Evolutionary conservation across 1,284 basidiomycete species (phyloP).

Genomic region (Sporisorium scitamineum): DNA sequence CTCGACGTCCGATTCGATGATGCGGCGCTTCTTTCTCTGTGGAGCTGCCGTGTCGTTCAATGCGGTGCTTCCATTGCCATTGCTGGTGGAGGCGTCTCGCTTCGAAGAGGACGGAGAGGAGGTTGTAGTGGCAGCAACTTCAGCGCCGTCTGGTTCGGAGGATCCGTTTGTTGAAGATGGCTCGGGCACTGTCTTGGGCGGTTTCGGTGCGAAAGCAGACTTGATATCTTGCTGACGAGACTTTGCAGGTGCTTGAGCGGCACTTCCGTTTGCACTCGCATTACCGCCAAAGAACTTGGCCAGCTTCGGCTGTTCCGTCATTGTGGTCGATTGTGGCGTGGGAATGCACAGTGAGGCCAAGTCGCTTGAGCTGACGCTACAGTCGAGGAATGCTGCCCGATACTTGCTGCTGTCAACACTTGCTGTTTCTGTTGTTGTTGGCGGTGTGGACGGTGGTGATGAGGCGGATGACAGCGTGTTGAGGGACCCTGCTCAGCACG

Average conservation of each 20-base stretch:
- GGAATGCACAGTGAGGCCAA: neutral
- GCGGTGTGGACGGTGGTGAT: neutral
- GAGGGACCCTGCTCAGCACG: neutral
- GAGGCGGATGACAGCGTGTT: neutral
- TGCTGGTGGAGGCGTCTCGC: slow-evolving; percentile 11
- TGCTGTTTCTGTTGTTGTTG: neutral
- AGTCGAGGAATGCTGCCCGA: no score
- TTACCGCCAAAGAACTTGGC: slow-evolving; percentile 46
- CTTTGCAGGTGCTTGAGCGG: slow-evolving; percentile 3
- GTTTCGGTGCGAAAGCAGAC: slow-evolving; percentile 58
- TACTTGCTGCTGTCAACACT: no score
- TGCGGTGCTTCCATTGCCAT: neutral
- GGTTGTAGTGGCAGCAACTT: neutral
- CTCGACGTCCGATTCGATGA: slow-evolving; percentile 69
- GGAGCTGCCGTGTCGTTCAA: slow-evolving; percentile 2
- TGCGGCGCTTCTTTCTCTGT: slow-evolving; percentile 58
- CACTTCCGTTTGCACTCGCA: slow-evolving; percentile 8
- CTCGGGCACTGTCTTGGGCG: slow-evolving; percentile 1
- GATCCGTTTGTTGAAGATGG: neutral
- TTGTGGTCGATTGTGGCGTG: slow-evolving; percentile 1
- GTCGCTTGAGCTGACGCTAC: neutral
- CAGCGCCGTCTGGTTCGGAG: neutral
- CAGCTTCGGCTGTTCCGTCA: slow-evolving; percentile 47
- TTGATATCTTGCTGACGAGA: slow-evolving; percentile 54
- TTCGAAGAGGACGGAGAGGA: slow-evolving; percentile 2